Percentiles rank a stretch among this genome's conserved stretches.
These are phyloP conservation scores for Aspergillus sp. DNA, from an alignment of 2,329 filamentous ascomycete species.

Conservation along the genomic window DNA sequence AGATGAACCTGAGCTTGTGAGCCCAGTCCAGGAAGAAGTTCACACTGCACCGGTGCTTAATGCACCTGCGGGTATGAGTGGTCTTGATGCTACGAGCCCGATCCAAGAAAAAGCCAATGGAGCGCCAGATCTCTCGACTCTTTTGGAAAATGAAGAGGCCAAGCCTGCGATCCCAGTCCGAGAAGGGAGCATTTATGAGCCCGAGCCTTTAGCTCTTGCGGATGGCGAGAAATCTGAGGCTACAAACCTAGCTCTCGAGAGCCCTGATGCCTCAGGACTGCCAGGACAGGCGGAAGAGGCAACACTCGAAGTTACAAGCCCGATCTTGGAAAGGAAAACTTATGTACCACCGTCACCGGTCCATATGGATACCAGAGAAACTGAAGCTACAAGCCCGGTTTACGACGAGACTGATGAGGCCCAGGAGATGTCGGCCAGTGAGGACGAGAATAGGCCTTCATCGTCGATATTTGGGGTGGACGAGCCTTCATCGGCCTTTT, in stretches of 20 bases:
- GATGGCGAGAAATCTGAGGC: neutral
- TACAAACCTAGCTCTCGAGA: neutral
- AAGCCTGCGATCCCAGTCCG: neutral
- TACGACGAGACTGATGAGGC: neutral
- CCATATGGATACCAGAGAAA: neutral
- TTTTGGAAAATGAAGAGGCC: neutral
- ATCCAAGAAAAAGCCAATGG: neutral
- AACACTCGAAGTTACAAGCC: neutral
- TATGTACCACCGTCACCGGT: neutral
- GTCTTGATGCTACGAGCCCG: too few relatives aligned
- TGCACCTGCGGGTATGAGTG: too few relatives aligned
- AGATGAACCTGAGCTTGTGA: too few relatives aligned
- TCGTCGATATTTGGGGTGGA: neutral
- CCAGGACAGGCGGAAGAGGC: neutral
- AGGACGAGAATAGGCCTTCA: neutral
- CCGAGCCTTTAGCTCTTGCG: neutral
- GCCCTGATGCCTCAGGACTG: neutral
- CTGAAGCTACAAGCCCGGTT: neutral
- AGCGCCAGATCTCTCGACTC: neutral
- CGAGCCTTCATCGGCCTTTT: neutral
- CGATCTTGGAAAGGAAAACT: neutral
- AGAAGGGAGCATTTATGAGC: neutral
- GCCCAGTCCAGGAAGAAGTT: too few relatives aligned
- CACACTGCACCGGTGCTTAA: too few relatives aligned
- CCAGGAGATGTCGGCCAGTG: neutral